These are phyloP conservation scores for Trichocomaceae sp. DNA, from an alignment of 2,329 filamentous ascomycete species.

Conservation along the genomic window DNA sequence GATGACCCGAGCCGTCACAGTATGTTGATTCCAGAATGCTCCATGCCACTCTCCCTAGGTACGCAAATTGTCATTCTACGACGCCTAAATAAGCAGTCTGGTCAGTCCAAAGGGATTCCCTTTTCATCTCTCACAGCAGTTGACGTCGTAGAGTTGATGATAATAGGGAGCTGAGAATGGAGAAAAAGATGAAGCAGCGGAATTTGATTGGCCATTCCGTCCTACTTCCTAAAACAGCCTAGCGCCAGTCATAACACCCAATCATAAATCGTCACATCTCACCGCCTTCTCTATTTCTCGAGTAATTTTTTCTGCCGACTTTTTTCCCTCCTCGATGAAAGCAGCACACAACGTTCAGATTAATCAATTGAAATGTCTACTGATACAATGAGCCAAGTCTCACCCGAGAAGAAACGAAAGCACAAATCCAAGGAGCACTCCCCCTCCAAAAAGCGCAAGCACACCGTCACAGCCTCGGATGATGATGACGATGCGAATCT, in stretches of 20 bases:
- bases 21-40: no score
- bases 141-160: no score
- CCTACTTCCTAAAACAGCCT: no score
- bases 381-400: slow-evolving; percentile 29
- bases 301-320: slow-evolving; percentile 3
- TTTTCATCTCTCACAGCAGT: no score
- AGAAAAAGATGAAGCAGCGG: no score
- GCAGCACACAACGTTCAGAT: not conserved
- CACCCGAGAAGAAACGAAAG: slow-evolving; percentile 36
- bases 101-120: no score
- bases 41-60: no score
- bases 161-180: no score
- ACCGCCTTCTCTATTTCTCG: slow-evolving; percentile 3
- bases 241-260: not conserved
- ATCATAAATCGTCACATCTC: not conserved
- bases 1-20: no score
- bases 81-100: no score
- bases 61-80: no score
- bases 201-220: no score
- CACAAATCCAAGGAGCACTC: slow-evolving; percentile 43
- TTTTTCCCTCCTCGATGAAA: slow-evolving; percentile 2
- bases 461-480: slow-evolving; percentile 12
- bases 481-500: not conserved
- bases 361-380: slow-evolving; percentile 30
- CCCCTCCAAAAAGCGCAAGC: slow-evolving; percentile 37